phyloP scores from a whole-genome alignment of 305 asterid species.

The Fraxinus nigra region DNA sequence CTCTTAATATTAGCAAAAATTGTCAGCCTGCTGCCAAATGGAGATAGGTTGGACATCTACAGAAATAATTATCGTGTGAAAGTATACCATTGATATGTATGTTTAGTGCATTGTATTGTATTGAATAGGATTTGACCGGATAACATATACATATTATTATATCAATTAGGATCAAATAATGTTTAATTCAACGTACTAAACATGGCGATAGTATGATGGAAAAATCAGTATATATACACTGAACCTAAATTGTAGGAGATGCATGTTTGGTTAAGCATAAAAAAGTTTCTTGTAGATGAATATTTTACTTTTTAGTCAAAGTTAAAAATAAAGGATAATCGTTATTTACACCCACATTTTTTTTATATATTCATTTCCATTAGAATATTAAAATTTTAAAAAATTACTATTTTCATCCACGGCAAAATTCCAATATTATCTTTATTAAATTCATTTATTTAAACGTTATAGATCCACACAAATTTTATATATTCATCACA shows the following conservation, averaged over 20 bases:
- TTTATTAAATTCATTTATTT: no score
- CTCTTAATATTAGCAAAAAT: neutral
- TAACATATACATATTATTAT: no score
- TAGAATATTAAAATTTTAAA: no score
- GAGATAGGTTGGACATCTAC: neutral
- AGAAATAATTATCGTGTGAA: neutral
- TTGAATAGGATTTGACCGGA: neutral
- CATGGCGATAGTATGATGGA: neutral
- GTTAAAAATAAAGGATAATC: neutral
- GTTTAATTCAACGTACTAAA: neutral
- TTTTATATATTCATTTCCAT: no score
- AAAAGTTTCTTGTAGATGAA: neutral
- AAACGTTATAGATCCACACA: no score
- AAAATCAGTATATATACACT: neutral
- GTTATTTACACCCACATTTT: no score
- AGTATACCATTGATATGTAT: neutral
- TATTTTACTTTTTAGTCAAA: neutral
- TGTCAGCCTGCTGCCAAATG: neutral
- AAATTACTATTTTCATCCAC: no score
- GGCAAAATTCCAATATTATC: no score
- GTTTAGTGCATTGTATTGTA: neutral
- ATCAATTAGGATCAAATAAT: neutral
- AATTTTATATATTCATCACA: no score
- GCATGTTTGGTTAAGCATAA: neutral
- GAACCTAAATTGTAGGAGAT: neutral